These are phyloP conservation scores for Trematosphaeria pertusa DNA, from an alignment of 2,329 filamentous ascomycete species.

Conservation along the genomic window DNA sequence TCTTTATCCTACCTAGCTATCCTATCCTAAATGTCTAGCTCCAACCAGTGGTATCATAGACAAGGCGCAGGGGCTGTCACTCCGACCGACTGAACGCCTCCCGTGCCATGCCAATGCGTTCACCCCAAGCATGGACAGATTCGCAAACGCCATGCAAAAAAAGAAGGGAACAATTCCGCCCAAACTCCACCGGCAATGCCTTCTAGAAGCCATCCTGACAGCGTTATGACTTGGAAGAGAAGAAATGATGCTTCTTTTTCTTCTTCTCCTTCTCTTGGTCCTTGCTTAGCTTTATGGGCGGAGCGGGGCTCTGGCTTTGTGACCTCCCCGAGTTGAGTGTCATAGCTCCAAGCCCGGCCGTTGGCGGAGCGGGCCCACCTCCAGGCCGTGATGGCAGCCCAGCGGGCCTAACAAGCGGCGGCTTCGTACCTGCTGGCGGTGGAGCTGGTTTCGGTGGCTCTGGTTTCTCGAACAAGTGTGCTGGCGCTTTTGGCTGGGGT, in stretches of 20 bases:
- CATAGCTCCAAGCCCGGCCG: conserved; percentile 41
- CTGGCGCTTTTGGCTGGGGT: conserved; percentile 81
- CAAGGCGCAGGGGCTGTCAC: neutral
- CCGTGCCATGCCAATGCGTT: neutral
- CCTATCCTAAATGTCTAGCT: neutral
- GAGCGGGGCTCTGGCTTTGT: conserved; percentile 20
- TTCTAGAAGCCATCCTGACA: neutral
- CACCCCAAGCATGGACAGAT: no score
- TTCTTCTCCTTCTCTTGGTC: conserved; percentile 45
- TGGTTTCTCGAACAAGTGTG: conserved; percentile 82
- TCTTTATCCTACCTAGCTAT: neutral
- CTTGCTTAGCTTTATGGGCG: conserved; percentile 25
- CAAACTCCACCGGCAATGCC: conserved; percentile 2
- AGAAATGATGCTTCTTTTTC: conserved; percentile 66
- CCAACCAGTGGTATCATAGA: conserved; percentile 8
- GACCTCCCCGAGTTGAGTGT: conserved; percentile 36
- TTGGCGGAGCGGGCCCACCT: conserved; percentile 39
- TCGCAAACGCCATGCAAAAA: conserved; percentile 1
- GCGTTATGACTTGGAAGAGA: conserved; percentile 37
- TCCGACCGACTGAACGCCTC: neutral
- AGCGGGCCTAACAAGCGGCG: conserved; percentile 27
- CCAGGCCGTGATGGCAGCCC: conserved; percentile 41
- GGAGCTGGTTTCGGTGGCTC: conserved; percentile 61
- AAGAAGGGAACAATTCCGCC: neutral
- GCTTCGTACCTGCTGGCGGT: conserved; percentile 56